A percentile compares a stretch with the other conserved stretches of the same genome.
Evolutionary conservation across 2,329 filamentous ascomycete species (phyloP).

Genomic region (Dichotomopilus funicola): DNA sequence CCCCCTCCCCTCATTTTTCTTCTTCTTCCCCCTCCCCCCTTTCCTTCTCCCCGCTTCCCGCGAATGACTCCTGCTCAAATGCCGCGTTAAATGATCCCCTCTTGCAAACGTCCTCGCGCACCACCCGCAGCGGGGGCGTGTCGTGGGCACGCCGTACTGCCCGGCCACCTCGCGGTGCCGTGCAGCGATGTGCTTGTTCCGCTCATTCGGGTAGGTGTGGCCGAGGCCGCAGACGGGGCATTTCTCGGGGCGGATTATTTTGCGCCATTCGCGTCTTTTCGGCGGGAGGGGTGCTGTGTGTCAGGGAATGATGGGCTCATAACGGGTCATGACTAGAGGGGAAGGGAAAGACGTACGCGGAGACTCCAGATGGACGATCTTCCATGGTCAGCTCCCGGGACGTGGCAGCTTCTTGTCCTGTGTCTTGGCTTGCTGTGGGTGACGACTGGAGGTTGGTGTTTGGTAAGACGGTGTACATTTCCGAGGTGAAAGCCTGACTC

Average conservation of each 20-base stretch:
- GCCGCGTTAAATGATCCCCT: not conserved
- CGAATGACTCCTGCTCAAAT: not conserved
- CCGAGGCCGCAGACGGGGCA: constrained; percentile 4
- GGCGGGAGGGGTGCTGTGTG: no score
- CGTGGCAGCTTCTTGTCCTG: no score
- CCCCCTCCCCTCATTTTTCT: not conserved
- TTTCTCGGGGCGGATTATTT: not conserved
- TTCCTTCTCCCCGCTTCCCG: not conserved
- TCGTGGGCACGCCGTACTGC: not conserved
- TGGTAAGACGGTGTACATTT: no score
- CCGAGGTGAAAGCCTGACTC: no score
- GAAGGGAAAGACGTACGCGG: no score
- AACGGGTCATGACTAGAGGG: no score
- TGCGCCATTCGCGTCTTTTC: constrained; percentile 6
- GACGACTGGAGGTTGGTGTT: no score
- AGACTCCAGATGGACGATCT: not conserved
- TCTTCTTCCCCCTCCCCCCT: not conserved
- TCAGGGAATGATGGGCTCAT: not conserved
- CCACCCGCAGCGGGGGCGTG: not conserved
- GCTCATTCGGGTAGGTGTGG: not conserved
- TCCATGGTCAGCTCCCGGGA: not conserved
- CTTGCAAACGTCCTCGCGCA: not conserved
- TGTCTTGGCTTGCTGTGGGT: no score
- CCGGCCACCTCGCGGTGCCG: not conserved
- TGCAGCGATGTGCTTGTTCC: constrained; percentile 3